Evolutionary conservation across 495 filamentous ascomycete species (phyloP).

Genomic region (Hamigera avellanea): DNA sequence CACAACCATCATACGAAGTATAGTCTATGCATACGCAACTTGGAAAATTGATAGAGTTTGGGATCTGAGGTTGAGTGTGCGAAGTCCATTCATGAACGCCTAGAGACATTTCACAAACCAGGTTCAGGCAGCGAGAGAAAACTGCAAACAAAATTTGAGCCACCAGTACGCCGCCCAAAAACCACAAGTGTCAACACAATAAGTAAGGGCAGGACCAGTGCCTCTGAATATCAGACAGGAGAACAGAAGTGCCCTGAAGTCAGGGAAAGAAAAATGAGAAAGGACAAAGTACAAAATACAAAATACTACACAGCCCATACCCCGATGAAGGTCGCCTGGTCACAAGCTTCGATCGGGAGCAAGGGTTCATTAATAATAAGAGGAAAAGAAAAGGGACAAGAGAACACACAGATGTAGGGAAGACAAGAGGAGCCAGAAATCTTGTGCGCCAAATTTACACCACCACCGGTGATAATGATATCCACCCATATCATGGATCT

Average conservation of each 20-base stretch:
- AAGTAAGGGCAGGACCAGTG: slow-evolving; percentile 2
- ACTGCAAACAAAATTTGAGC: neutral
- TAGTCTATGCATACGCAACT: too few species aligned
- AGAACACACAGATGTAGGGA: slow-evolving; percentile 12
- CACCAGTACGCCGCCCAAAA: slow-evolving; percentile 10
- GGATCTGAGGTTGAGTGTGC: too few species aligned
- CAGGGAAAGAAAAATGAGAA: slow-evolving; percentile 1
- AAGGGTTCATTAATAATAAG: slow-evolving; percentile 5
- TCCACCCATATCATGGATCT: slow-evolving; percentile 18
- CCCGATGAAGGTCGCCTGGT: neutral
- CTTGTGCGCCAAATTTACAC: slow-evolving; percentile 25
- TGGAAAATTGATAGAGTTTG: too few species aligned
- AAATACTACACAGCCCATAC: slow-evolving; percentile 3
- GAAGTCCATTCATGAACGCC: neutral
- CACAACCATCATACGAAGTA: too few species aligned
- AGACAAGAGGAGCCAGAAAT: slow-evolving; percentile 16
- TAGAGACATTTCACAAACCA: neutral
- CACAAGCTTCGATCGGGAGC: neutral
- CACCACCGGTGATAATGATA: slow-evolving; percentile 17
- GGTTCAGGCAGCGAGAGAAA: neutral
- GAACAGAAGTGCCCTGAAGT: slow-evolving; percentile 4
- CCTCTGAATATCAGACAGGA: slow-evolving; percentile 9
- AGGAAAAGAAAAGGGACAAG: slow-evolving; percentile 6
- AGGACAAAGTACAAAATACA: slow-evolving; percentile 3
- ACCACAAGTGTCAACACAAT: slow-evolving; percentile 1